Evolutionary conservation across 192 early-diverging fungal genomes (phyloP).

Genomic region (Gryganskiella cystojenkinii): DNA sequence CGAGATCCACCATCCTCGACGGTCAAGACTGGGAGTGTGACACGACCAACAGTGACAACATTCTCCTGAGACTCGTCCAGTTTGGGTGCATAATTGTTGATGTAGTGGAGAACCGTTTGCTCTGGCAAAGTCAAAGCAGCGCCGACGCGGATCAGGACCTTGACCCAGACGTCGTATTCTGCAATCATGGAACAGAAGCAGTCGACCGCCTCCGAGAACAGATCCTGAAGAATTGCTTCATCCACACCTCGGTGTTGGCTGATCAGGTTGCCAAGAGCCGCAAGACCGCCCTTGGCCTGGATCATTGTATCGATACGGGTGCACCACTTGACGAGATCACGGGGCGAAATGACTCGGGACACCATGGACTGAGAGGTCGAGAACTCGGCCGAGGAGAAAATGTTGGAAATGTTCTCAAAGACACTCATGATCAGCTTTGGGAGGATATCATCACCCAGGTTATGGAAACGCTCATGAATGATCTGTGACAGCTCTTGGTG

Average conservation of each 20-base stretch:
- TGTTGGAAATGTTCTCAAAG: constrained; percentile 54
- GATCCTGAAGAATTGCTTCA: constrained; percentile 62
- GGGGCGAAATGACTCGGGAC: constrained; percentile 74
- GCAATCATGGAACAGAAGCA: constrained; percentile 87
- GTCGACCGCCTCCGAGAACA: constrained; percentile 90
- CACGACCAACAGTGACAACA: constrained; percentile 65
- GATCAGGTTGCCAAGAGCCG: constrained; percentile 37
- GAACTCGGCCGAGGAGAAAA: constrained; percentile 37
- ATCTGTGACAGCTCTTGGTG: constrained; percentile 74
- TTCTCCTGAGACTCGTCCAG: constrained; percentile 54
- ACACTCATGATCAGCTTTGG: constrained; percentile 65
- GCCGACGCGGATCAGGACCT: constrained; percentile 72
- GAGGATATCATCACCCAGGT: constrained; percentile 57
- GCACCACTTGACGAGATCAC: constrained; percentile 96
- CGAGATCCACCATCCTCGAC: constrained; percentile 40
- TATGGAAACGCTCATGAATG: constrained; percentile 63
- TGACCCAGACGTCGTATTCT: constrained; percentile 71
- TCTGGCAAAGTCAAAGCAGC: constrained; percentile 72
- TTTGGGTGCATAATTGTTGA: constrained; percentile 74
- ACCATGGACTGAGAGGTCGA: constrained; percentile 54
- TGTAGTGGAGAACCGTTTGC: constrained; percentile 75
- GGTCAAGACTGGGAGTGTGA: constrained; percentile 56
- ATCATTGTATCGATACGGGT: constrained; percentile 69
- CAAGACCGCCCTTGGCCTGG: constrained; percentile 36
- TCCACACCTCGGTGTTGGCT: constrained; percentile 53